Evolutionary conservation across 192 early-diverging fungal genomes (phyloP), one percentile per base, ranked within the genome.

Genomic region (Phycomyces nitens): DNA sequence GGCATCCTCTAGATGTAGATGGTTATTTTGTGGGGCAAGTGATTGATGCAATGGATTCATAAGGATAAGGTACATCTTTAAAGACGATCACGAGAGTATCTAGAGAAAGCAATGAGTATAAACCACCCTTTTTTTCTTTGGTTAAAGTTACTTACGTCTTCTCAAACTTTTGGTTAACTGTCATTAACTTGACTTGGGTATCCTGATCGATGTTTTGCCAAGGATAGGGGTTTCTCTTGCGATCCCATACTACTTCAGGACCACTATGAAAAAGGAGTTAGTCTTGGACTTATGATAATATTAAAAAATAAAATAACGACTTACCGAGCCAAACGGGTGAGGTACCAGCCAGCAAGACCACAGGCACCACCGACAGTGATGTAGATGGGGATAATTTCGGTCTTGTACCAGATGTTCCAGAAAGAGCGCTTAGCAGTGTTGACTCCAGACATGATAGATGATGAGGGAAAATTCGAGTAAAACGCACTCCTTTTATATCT

Each of bases 371-470:
- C 70, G 39, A 75, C 64, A 18, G 67, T 68, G 22, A 76, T 68
- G 53, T 84, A 84, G 73, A 84, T 84, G 49, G 82, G 82, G 65
- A 84, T 68, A 67, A 82, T 78, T 70, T 84, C 82, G 55, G 70
- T 56, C 62, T 74, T 70, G 74, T 75, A 84, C 82, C 82, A 84
- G 73, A 78, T 80, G 59, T 61, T 63, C 74, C 75, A 76, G 58
- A 82, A 44, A 26, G 71, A 69, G 71, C 77, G 80, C 66, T 79
- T 79, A 65, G 77, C 80, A 69, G 78, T 65, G 62, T 74, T 58
- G 61, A 74, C 71, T 63, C 77, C 73, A 58, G 74, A 63, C 78
- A 80, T 80, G 47, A 34, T 7, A 34, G 29, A 34, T 34, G 2
- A 34, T 34, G 29, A 34, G 29, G 7, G 29, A 34, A 34, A 34